Evolutionary conservation across 2,329 filamentous ascomycete species (phyloP), one percentile per base, ranked within the genome.

Genomic region (Fusarium caatingaense): DNA sequence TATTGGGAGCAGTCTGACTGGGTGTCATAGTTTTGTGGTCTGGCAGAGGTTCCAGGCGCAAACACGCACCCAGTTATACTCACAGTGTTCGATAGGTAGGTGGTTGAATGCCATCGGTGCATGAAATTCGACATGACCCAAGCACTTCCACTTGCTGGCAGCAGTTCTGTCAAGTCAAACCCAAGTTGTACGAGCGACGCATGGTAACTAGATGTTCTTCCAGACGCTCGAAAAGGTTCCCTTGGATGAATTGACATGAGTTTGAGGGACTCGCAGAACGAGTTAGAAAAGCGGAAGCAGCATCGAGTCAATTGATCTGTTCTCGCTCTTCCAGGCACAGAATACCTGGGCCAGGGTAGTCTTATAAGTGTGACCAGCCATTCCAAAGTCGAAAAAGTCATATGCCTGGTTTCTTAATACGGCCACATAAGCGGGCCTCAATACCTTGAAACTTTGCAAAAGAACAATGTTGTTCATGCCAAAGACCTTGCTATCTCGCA

Each of bases 51-150:
- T 53, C 5, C 40, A 10, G 6, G 44, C 30, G 32, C 25, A 27
- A 25, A 30, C 25, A 32, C 56, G 46, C 48, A 57, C 34, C 45
- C 47, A 58, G 30, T 32, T 32, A 23, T 44, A 74, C 72, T 66
- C 60, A 74, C 71, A 53, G 53, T 57, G 51, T 64, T 56, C 21
- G 56, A 51, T 50, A 54, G 48, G 30, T 42, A 53, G 66, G 63
- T 51, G 23, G 30, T 42, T 55, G 68, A 44, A 56, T 55, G 53
- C 45, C 66, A 32, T 40, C 70, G 73, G 49, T 51, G 45, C 65
- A 74, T 70, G 44, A 72, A 72, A 10, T 37, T 58, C 18, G 71
- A 72, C 56, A 75, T 66, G 47, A 70, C 48, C 71, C 69, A 72
- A 45, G 63, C 68, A 47, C 71, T 75, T 34, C 56, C 62, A 30